Evolutionary conservation across 495 filamentous ascomycete species (phyloP), one percentile per base, ranked within the genome.

Genomic region (Talaromyces adpressus): DNA sequence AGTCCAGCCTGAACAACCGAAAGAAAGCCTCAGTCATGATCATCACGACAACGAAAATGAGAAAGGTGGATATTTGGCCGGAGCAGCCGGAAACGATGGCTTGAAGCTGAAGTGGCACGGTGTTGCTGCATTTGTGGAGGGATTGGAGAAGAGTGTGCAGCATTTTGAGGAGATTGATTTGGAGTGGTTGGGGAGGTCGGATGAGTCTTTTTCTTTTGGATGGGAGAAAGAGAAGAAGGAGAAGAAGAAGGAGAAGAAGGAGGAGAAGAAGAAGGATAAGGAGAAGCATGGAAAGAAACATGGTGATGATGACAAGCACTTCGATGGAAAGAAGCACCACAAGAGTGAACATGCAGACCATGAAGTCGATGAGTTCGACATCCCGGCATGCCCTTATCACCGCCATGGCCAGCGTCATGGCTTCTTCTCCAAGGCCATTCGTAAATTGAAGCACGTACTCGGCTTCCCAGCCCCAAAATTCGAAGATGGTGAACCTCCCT

Each of bases 141-240:
- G 45, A 9, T 12, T 62, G 47, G 9, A 62, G 47, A 34, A 39
- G 41, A n/a, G 18, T 49, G 39, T 49, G 20, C 6, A 12, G 16
- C 58, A 61, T 27, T 45, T 45, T 30, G 58, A 61, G 41, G 58
- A 27, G 14, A 30, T 61, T 2, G 58, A 58, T 20, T 9, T 52
- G 11, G 45, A 62, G 5, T 47, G 59, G 41, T n/a, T 47, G 22
- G 22, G 8, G 22, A 27, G 22, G 7, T 59, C 57, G 29, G 29
- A 62, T 29, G 29, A 53, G 22, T n/a, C 11, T 27, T 30, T 20
- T 61, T n/a, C 11, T 27, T 30, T 20, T 61, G 53, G 53, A 27
- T 22, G 45, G 20, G 11, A 6, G 12, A 52, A 4, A 11, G 9
- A 32, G 39, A 16, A 6, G 22, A 12, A 47, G 18, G 22, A 27